Percentiles rank a stretch among this genome's conserved stretches.
Conservation (phyloP, 139 green algal genomes). For the Coccomyxa sp. region DNA sequence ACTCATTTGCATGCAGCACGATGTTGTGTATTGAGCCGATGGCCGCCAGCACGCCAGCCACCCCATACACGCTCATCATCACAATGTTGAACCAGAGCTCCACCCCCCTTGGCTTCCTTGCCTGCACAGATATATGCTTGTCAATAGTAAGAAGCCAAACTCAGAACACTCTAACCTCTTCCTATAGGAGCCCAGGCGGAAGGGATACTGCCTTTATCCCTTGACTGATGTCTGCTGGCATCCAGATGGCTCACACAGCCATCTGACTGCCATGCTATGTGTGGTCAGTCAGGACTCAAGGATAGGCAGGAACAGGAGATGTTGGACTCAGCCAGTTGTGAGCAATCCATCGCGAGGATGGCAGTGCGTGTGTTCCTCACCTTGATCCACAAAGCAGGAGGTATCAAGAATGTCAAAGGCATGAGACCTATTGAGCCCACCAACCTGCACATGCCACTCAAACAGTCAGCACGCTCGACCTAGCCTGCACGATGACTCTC, state of each 20-base stretch:
- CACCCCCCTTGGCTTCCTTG: constrained; percentile 7
- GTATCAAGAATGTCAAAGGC: constrained; percentile 47
- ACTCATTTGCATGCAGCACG: constrained; percentile 25
- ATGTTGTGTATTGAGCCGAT: constrained; percentile 37
- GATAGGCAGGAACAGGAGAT: too few relatives aligned
- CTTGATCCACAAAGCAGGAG: constrained; percentile 34
- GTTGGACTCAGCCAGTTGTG: too few relatives aligned
- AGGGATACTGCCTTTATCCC: too few relatives aligned
- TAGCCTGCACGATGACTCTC: not conserved
- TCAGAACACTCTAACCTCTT: too few relatives aligned
- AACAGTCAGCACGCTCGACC: not conserved
- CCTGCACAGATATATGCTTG: constrained; percentile 4
- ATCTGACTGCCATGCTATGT: too few relatives aligned
- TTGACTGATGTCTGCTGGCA: too few relatives aligned
- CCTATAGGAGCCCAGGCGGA: too few relatives aligned
- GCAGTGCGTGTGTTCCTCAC: too few relatives aligned
- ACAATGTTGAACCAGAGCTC: constrained; percentile 18
- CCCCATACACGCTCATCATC: constrained; percentile 20
- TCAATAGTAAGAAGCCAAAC: too few relatives aligned
- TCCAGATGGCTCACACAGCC: too few relatives aligned
- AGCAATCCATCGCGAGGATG: too few relatives aligned
- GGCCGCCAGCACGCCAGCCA: constrained; percentile 27
- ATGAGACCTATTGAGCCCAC: constrained; percentile 12
- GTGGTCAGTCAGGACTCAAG: too few relatives aligned
- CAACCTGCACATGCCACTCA: not conserved